Percentiles rank a stretch among this genome's conserved stretches.
phyloP scores from a whole-genome alignment of 1,284 basidiomycete genomes.

The Earliella scabrosa region DNA sequence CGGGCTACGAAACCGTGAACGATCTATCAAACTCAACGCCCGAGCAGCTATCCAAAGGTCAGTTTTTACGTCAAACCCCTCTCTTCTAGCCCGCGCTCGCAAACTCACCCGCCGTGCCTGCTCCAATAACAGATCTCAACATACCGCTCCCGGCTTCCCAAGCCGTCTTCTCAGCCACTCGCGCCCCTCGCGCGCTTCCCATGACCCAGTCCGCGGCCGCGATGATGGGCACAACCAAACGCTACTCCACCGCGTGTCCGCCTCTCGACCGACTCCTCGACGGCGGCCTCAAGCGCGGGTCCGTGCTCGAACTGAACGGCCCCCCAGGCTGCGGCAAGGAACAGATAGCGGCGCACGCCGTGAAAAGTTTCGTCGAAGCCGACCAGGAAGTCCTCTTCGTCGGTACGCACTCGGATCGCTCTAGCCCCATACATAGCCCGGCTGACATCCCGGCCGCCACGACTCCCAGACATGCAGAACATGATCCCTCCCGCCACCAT shows the following conservation, averaged over 20 bases:
- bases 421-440: conserved; percentile 6
- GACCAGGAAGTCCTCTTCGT: conserved; percentile 61
- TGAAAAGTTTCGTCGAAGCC: conserved; percentile 47
- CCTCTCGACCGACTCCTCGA: conserved; percentile 60
- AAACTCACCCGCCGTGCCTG: conserved; percentile 7
- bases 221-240: conserved; percentile 40
- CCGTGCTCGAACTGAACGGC: conserved; percentile 72
- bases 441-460: conserved; percentile 8
- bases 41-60: conserved; percentile 50
- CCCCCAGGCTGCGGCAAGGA: conserved; percentile 74
- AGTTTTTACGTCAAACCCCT: conserved; percentile 3
- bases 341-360: conserved; percentile 51
- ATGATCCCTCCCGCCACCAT: conserved; percentile 58
- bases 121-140: conserved; percentile 46
- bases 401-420: conserved; percentile 46
- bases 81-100: not conserved
- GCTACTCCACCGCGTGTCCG: conserved; percentile 47
- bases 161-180: conserved; percentile 46
- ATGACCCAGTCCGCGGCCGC: conserved; percentile 62
- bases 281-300: conserved; percentile 62
- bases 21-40: conserved; percentile 46
- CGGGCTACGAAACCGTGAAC: conserved; percentile 54
- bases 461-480: conserved; percentile 63
- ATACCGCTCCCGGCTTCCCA: conserved; percentile 48
- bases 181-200: conserved; percentile 37